Base-by-base conservation (phyloP, 2,329 filamentous ascomycete species). In the Penicillium rolfsii region DNA sequence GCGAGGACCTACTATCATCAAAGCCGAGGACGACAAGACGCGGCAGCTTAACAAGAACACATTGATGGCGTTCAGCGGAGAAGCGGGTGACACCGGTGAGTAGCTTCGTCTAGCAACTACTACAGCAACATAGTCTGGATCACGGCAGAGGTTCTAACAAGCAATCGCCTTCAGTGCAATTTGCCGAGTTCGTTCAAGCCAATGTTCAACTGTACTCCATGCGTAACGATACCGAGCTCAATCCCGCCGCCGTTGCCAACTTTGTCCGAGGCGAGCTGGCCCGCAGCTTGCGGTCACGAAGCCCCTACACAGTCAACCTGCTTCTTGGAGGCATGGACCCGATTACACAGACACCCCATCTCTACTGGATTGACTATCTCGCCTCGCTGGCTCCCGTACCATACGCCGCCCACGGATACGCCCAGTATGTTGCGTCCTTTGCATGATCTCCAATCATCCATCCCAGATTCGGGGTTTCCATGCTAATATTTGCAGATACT, bases 311-410 rank as follows among this genome's bases (percentile, higher is more conserved):
- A 64, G 95, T 99, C 77, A 99, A 99, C 82, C 86, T 99, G 64
- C 85, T 99, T 63, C 88, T 99, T 60, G 95, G 94, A 68, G 95
- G 96, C 67, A 90, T 96, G 71, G 94, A 99, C 79, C 88, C 91
- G 67, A 95, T 96, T 80, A 93, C 91, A 69, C 86, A 91, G 80
- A 91, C 95, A 84, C 94, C 95, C 30, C 90, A 89, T 73, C 82
- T 99, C 68, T 97, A 96, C 85, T 99, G 95, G 95, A 85, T 97
- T 71, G 94, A 99, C 77, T 98, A 98, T 81, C 87, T 99, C 74
- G 95, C 94, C 67, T 89, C 93, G 64, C 81, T 93, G 75, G 94
- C 93, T 4, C 86, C 91, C 35, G 83, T 99, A 52, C 95, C 95
- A 58, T 99, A 99, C 76, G 96, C 95, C 52, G 95, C 95, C 63